Base-by-base conservation (phyloP, 192 early-diverging fungal genomes). In the Rhizophagus prolifer region DNA sequence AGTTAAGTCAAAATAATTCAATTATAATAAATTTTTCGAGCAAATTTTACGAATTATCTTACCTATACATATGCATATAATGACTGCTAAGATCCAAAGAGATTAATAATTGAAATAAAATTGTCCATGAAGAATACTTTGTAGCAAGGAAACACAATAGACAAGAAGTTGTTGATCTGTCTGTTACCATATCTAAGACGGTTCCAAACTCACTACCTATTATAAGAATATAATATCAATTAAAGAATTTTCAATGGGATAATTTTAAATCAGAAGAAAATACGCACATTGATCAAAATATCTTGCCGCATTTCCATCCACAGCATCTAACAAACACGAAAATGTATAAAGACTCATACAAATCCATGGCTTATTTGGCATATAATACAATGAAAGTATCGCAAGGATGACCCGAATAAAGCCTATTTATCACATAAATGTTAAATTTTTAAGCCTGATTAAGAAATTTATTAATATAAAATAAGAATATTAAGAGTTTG, bases 41-140 rank as follows among this genome's bases (percentile, higher is more conserved):
- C 19, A 36, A 12, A 4, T 34, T 34, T 4, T 34, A 6, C 36
- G 7, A 38, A 38, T 26, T 31, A 16, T 4, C 79, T 81, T 84
- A 92, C 91, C 92, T 89, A 84, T 97, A 96, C 96, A 99, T 99
- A 64, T 99, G 98, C 90, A 98, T 93, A 79, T 99, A 99, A 81
- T 99, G 98, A 77, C 93, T 94, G 76, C 92, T 93, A 44, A 99
- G 89, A 78, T 99, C 98, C 63, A 99, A 88, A 3, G 95, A 89
- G 72, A 96, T 94, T 60, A 99, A 86, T 60, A 94, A 81, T 86
- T 97, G 95, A 80, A 97, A 97, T 9, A 93, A 26, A n/a, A 97
- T 78, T 28, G 94, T 87, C 72, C 91, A 90, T 2, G 28, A 28
- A 0, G 92, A 86, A 78, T 94, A 94, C 9, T 82, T 73, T 38